These are phyloP conservation scores for Eurotiales sp. DNA, from an alignment of 2,329 filamentous ascomycete species.

Conservation along the genomic window DNA sequence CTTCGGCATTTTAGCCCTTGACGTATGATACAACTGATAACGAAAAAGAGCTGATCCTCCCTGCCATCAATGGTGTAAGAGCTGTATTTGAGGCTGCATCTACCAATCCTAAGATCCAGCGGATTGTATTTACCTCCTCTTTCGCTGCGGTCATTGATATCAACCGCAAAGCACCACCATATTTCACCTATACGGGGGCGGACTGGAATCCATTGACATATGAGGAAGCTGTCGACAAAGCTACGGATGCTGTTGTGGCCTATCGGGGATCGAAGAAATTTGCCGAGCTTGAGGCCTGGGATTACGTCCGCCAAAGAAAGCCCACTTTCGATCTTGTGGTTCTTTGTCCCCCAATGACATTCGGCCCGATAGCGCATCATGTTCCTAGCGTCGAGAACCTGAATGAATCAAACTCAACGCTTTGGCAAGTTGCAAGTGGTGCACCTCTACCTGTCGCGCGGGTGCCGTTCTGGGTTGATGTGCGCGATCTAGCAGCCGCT, in stretches of 20 bases:
- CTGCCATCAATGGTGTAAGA: constrained; percentile 10
- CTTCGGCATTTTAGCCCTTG: constrained; percentile 1
- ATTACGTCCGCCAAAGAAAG: constrained; percentile 31
- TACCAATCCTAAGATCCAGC: constrained; percentile 7
- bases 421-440: constrained; percentile 40
- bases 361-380: constrained; percentile 43
- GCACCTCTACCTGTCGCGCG: constrained; percentile 33
- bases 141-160: constrained; percentile 12
- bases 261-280: constrained; percentile 33
- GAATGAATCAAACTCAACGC: constrained; percentile 42
- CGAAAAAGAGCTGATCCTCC: constrained; percentile 12
- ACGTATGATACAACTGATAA: constrained; percentile 10
- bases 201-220: constrained; percentile 33
- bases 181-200: constrained; percentile 23
- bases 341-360: constrained; percentile 45
- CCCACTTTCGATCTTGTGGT: constrained; percentile 42
- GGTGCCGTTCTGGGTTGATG: constrained; percentile 42
- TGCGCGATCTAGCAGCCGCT: constrained; percentile 45
- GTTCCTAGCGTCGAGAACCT: constrained; percentile 31
- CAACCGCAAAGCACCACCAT: constrained; percentile 9
- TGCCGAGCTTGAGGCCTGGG: constrained; percentile 27
- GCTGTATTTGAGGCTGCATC: constrained; percentile 37
- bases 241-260: constrained; percentile 24
- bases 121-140: constrained; percentile 13
- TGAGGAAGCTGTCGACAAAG: constrained; percentile 23